A percentile compares a stretch with the other conserved stretches of the same genome.
phyloP scores from a whole-genome alignment of 352 stramenopile species.

The Phytophthora macrochlamydospora region DNA sequence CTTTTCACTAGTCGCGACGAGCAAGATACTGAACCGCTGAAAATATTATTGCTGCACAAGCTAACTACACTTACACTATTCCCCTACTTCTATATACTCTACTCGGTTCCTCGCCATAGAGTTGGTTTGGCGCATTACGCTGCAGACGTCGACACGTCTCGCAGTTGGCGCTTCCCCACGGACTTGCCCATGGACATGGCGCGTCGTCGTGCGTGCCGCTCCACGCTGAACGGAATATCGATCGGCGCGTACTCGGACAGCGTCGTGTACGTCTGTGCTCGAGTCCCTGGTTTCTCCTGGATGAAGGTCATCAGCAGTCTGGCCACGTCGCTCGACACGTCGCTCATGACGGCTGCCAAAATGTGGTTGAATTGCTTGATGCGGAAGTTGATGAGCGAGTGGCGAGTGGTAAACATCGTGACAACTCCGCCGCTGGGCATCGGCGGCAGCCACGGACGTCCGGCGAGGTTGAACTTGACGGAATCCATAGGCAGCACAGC shows the following conservation, averaged over 20 bases:
- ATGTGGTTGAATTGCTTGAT: constrained; percentile 78
- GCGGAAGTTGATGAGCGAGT: constrained; percentile 65
- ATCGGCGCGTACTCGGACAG: constrained; percentile 77
- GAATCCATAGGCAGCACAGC: constrained; percentile 51
- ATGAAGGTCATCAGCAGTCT: constrained; percentile 79
- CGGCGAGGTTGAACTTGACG: constrained; percentile 58
- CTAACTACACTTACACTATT: constrained; percentile 15
- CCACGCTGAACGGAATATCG: constrained; percentile 70
- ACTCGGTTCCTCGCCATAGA: not conserved
- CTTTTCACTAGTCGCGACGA: not conserved
- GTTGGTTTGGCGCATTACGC: not conserved
- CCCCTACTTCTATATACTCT: constrained; percentile 25
- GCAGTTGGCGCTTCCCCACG: not conserved
- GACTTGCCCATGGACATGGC: constrained; percentile 64
- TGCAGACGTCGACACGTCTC: constrained; percentile 20
- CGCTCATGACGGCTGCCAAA: constrained; percentile 68
- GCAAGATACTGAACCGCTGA: not conserved
- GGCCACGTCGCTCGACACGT: constrained; percentile 60
- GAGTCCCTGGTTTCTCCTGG: constrained; percentile 70
- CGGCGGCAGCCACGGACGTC: constrained; percentile 54
- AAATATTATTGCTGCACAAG: constrained; percentile 1
- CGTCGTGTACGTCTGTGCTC: constrained; percentile 66
- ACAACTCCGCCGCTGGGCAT: constrained; percentile 63
- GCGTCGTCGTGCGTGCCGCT: constrained; percentile 62
- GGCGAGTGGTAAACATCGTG: constrained; percentile 64